Base-by-base conservation (phyloP, 2,329 filamentous ascomycete genomes). In the Epichloe coenophiala region DNA sequence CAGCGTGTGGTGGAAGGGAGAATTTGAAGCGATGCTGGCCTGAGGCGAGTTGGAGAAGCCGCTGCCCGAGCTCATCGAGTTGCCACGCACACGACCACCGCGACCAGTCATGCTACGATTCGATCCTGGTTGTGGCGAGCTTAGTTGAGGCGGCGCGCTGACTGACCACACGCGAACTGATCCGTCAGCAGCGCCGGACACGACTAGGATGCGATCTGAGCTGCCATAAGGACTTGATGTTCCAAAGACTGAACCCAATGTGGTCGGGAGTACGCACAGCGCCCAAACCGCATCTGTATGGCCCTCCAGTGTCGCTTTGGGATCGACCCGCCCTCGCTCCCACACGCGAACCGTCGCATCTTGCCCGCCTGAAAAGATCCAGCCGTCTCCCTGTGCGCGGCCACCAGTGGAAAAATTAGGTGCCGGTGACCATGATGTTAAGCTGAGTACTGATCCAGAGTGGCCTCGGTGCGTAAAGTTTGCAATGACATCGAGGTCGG, bases 361-460 rank as follows among this genome's bases (percentile, higher is more conserved):
- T 65, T 96, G 89, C 4, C 93, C 93, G 54, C 93, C 93, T 5
- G 91, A 97, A 67, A 98, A 98, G 57, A 98, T 90, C 93, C 93
- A 98, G 31, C 93, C 93, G 59, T 97, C 93, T 35, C 91, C 91
- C 59, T 86, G 81, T 7, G 87, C 88, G 55, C 90, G 81, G 6
- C 90, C 89, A 37, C 90, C 88, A 17, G 88, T 94, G 7, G 88
- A 86, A 64, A 96, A 95, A 61, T 87, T 93, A 27, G 87, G 86
- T 2, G 88, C 84, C 2, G 88, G 83, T 2, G 88, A 89, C 75
- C 88, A 96, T 3, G 91, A 86, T 0, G 91, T 84, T 27, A 98
- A 71, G 42, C 81, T 88, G 40, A 94, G 86, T 2, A 98, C 90
- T 2, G 89, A 81, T 3, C 93, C 91, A n/a, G 83, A 79, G 63